A percentile compares a stretch with the other conserved stretches of the same genome.
phyloP scores from a whole-genome alignment of 1,284 basidiomycete genomes.

The Irpex sp. region DNA sequence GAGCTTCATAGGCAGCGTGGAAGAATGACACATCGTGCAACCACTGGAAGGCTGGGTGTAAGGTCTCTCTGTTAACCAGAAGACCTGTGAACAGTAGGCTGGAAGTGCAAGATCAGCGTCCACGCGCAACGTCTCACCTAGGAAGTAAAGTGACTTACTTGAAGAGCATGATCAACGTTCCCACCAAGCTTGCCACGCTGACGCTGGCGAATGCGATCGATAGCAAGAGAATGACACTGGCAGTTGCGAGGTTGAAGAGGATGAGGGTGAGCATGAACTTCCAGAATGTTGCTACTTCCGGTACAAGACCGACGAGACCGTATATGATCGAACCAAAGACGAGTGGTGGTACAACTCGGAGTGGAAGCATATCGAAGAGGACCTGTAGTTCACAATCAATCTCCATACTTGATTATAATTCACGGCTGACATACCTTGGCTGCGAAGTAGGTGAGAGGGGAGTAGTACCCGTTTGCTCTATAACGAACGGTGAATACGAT shows the following conservation, averaged over 20 bases:
- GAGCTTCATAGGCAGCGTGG: constrained; percentile 97
- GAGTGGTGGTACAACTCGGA: constrained; percentile 91
- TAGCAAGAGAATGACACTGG: constrained; percentile 86
- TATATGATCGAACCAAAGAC: constrained; percentile 96
- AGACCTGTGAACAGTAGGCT: constrained; percentile 95
- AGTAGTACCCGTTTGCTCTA: constrained; percentile 96
- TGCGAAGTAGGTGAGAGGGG: constrained; percentile 91
- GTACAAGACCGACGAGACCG: constrained; percentile 89
- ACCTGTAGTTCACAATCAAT: constrained; percentile 41
- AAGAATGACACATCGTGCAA: constrained; percentile 93
- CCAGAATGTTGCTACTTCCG: constrained; percentile 89
- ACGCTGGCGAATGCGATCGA: constrained; percentile 85
- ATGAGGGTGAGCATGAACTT: constrained; percentile 96
- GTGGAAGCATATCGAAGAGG: constrained; percentile 92
- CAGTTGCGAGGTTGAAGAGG: constrained; percentile 92
- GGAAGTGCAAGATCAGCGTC: neutral
- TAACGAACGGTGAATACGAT: neutral
- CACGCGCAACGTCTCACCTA: neutral
- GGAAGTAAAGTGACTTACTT: constrained; percentile 60
- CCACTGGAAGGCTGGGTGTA: constrained; percentile 75
- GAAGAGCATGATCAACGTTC: constrained; percentile 95
- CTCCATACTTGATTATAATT: neutral
- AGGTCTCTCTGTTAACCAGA: constrained; percentile 89
- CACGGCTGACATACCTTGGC: constrained; percentile 61
- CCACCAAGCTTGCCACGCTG: constrained; percentile 89